Percentiles rank a stretch among this genome's conserved stretches.
These are phyloP conservation scores for Pestalotiopsis sp. DNA, from an alignment of 2,329 filamentous ascomycete species.

Conservation along the genomic window DNA sequence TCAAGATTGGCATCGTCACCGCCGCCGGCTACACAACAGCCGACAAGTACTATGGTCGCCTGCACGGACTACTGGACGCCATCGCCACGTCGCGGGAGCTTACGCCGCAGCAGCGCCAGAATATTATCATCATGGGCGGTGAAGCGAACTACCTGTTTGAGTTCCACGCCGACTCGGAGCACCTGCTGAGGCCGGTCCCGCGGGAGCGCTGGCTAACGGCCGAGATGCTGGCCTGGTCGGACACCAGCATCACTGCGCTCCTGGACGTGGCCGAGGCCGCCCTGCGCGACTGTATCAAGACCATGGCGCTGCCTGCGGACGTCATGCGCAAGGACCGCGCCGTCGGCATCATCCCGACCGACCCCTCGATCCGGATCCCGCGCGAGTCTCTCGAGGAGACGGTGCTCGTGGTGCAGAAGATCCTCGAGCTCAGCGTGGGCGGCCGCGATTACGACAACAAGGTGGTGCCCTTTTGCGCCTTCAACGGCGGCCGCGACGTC, in stretches of 20 bases:
- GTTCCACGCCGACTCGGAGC: slow-evolving; percentile 63
- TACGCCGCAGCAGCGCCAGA: slow-evolving; percentile 67
- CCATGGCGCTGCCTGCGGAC: slow-evolving; percentile 75
- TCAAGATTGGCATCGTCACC: slow-evolving; percentile 92
- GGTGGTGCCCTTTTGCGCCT: slow-evolving; percentile 86
- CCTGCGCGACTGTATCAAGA: slow-evolving; percentile 76
- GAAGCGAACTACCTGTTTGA: slow-evolving; percentile 95
- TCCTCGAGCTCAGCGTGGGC: slow-evolving; percentile 76
- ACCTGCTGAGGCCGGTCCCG: slow-evolving; percentile 68
- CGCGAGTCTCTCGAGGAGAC: slow-evolving; percentile 94
- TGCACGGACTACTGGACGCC: slow-evolving; percentile 84
- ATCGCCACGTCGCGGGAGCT: slow-evolving; percentile 62
- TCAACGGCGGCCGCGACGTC: slow-evolving; percentile 96
- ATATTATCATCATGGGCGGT: slow-evolving; percentile 88
- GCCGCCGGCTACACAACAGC: slow-evolving; percentile 93
- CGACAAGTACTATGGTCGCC: slow-evolving; percentile 79
- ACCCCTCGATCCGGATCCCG: slow-evolving; percentile 66
- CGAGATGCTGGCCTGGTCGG: slow-evolving; percentile 76
- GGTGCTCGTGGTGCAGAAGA: slow-evolving; percentile 90
- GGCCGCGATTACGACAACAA: slow-evolving; percentile 33
- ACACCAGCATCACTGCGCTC: slow-evolving; percentile 75
- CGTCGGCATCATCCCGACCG: slow-evolving; percentile 72
- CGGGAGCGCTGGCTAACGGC: slow-evolving; percentile 71
- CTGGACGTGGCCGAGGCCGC: slow-evolving; percentile 87
- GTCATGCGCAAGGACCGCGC: slow-evolving; percentile 87